Evolutionary conservation across 768 basidiomycete species (phyloP), one percentile per base, ranked within the genome.

Genomic region (Boletus tomentosulus): DNA sequence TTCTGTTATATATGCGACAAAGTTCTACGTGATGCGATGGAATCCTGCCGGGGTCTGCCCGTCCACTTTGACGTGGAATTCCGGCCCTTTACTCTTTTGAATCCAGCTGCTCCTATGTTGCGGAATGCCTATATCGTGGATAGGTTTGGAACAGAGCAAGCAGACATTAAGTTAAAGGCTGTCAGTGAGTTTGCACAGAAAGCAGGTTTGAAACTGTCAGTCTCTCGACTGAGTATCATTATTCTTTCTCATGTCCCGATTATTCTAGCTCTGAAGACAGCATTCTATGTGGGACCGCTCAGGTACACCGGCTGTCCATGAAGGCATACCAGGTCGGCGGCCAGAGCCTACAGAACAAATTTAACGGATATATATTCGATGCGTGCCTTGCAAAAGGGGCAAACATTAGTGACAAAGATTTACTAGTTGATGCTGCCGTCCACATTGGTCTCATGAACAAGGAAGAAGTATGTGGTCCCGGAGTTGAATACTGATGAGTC

Each of bases 271-370:
- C 60, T 13, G 70, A 68, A 46, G 73, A 73, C 42, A 73, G 73
- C 3, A 63, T 62, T 6, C 35, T 80, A 7, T 67, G 69, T n/a
- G 66, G 62, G 42, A 76, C 79, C 16, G 69, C 53, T 42, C 62
- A 70, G 9, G 72, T 70, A 4, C 79, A 81, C 59, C 64, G 80
- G n/a, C 57, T 81, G 25, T 57, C 78, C 3, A 60, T 66, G 13
- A 73, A 75, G 47, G 77, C 78, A 2, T 76, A 71, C 49, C 59
- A 62, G 47, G 55, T 62, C 4, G 73, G 72, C 24, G 76, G 78
- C 1, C 66, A 69, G 47, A 56, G 53, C 6, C 49, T 73, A 50
- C 79, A 81, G 57, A 41, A 62, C 1, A 59, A 64, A 16, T 50
- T 79, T 11, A 70, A 76, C 39, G 55, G 66, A 12, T 60, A 63